These are phyloP conservation scores for Lepidium aucheri DNA, from an alignment of 345 rosid genomes.

Conservation along the genomic window DNA sequence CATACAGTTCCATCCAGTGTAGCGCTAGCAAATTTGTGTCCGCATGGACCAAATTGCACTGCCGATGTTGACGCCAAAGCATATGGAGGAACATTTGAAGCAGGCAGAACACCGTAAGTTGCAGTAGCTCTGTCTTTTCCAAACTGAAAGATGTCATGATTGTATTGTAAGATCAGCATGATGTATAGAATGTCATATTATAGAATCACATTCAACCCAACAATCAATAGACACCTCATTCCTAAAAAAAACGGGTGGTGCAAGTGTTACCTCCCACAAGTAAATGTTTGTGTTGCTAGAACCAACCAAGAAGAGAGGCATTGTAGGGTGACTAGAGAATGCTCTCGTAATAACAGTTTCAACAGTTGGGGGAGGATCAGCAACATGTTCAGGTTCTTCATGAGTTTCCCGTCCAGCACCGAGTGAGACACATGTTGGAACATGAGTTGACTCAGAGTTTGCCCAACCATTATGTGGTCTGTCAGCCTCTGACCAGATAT, in stretches of 20 bases:
- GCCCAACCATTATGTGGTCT: conserved; percentile 94
- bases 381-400: conserved; percentile 60
- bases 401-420: conserved; percentile 75
- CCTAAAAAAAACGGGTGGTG: neutral
- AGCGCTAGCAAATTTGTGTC: conserved; percentile 84
- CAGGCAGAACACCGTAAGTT: conserved; percentile 87
- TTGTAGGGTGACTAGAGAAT: conserved; percentile 82
- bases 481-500: conserved; percentile 74
- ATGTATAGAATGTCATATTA: neutral
- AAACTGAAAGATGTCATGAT: conserved; percentile 49
- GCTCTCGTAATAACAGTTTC: conserved; percentile 67
- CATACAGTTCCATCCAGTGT: conserved; percentile 89
- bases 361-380: conserved; percentile 66
- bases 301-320: conserved; percentile 89
- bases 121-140: conserved; percentile 75
- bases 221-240: neutral
- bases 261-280: conserved; percentile 76
- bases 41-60: conserved; percentile 72
- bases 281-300: conserved; percentile 85
- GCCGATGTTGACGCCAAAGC: conserved; percentile 86
- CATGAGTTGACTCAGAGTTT: conserved; percentile 62
- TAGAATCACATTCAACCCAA: neutral
- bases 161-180: conserved; percentile 19
- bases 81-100: conserved; percentile 76
- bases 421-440: conserved; percentile 65